A percentile compares a stretch with the other conserved stretches of the same genome.
These are phyloP conservation scores for Raffaelea ambrosiae DNA, from an alignment of 2,329 filamentous ascomycete genomes.

Conservation along the genomic window DNA sequence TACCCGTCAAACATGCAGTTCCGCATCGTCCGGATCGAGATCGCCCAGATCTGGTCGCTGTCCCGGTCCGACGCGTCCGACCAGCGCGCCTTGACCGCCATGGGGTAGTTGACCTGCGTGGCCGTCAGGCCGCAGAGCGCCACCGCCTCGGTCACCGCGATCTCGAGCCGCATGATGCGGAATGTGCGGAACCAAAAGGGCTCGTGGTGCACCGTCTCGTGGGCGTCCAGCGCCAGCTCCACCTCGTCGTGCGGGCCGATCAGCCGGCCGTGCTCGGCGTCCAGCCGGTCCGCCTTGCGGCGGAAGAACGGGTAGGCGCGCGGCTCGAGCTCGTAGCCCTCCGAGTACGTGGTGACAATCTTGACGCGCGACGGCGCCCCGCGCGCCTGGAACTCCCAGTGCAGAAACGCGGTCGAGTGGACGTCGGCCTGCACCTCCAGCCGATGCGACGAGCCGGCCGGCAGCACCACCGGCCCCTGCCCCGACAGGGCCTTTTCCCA, in stretches of 20 bases:
- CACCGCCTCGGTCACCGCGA: constrained; percentile 16
- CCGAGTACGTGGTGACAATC: constrained; percentile 19
- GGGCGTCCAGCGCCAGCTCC: constrained; percentile 15
- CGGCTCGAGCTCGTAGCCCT: constrained; percentile 24
- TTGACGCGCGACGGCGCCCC: constrained; percentile 11
- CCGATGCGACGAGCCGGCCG: constrained; percentile 11
- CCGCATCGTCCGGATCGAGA: constrained; percentile 21
- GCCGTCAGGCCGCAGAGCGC: constrained; percentile 18
- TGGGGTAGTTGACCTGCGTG: constrained; percentile 27
- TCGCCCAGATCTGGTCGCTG: constrained; percentile 15
- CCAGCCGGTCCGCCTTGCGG: constrained; percentile 25
- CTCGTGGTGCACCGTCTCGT: constrained; percentile 18
- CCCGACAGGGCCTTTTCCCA: constrained; percentile 13
- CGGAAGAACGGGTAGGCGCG: constrained; percentile 29
- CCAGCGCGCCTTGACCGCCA: constrained; percentile 20
- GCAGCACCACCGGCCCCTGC: constrained; percentile 6
- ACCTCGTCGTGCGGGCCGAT: constrained; percentile 28
- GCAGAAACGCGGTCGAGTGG: constrained; percentile 19
- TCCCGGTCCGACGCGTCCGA: constrained; percentile 9
- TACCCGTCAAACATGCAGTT: constrained; percentile 27
- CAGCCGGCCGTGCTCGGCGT: constrained; percentile 14
- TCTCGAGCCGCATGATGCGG: constrained; percentile 22
- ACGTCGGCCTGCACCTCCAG: constrained; percentile 18
- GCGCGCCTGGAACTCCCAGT: constrained; percentile 11
- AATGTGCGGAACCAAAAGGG: constrained; percentile 34